phyloP scores from a whole-genome alignment of 441 rosid genomes.

The Melastoma candidum region DNA sequence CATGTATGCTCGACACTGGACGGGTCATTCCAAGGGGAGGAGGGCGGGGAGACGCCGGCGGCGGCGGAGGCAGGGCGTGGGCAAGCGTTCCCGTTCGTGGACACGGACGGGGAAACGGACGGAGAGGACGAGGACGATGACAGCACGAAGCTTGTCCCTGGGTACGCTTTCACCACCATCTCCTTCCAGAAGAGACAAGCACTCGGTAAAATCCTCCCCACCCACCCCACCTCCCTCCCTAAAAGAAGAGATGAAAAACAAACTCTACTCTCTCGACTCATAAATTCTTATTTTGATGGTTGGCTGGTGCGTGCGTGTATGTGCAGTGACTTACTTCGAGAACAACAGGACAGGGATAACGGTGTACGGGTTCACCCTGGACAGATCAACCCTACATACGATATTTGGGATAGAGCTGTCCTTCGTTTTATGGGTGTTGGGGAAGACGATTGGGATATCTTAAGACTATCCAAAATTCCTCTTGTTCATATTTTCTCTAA shows the following conservation, averaged over 20 bases:
- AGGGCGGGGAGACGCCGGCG: conserved; percentile 37
- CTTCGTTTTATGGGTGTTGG: conserved; percentile 57
- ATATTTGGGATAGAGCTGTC: conserved; percentile 72
- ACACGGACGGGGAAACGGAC: conserved; percentile 29
- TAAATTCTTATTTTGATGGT: neutral
- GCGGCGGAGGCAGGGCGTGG: conserved; percentile 7
- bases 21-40: conserved; percentile 41
- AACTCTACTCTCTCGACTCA: too few relatives aligned
- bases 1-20: conserved; percentile 71
- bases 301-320: neutral
- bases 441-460: conserved; percentile 36
- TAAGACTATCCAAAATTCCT: too few relatives aligned
- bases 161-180: conserved; percentile 61
- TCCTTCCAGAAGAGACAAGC: conserved; percentile 89
- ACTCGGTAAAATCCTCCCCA: conserved; percentile 34
- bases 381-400: conserved; percentile 63
- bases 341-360: conserved; percentile 84
- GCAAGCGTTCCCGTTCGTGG: conserved; percentile 17
- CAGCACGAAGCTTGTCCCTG: conserved; percentile 59
- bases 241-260: too few relatives aligned
- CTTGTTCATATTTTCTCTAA: too few relatives aligned
- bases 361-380: conserved; percentile 20
- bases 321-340: conserved; percentile 78
- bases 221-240: too few relatives aligned
- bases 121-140: conserved; percentile 78